Evolutionary conservation across 2,329 filamentous ascomycete genomes (phyloP), one percentile per base, ranked within the genome.

Genomic region (Clonostachys byssicola): DNA sequence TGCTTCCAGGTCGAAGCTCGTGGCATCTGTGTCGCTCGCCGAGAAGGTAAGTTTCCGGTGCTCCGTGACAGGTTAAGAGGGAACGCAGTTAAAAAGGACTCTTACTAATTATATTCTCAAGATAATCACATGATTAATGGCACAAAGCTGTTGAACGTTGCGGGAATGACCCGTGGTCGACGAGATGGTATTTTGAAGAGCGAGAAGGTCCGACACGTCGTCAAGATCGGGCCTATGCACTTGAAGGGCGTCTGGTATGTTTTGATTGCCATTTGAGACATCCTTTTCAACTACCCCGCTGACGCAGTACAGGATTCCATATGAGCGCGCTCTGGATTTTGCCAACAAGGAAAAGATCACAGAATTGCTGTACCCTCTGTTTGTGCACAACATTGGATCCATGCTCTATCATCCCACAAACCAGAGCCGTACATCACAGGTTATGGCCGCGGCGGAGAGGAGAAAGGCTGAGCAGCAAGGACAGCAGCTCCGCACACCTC

Each of bases 311-410:
- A 96, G 92, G 92, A 99, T 99, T 60, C 94, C 94, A 3, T 97
- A 95, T 59, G 94, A 97, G 58, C 86, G 94, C 55, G 94, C 94
- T n/a, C 74, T 99, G 46, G 94, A 97, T 60, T 97, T 99, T 64
- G 94, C 94, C 54, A 99, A 99, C 74, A 97, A 96, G 78, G 94
- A 99, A 70, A 97, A 97, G 73, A 99, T 97, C 54, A 97, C 94
- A 0, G 92, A 97, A 69, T 74, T 92, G 43, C 73, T 97, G 47
- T 99, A 97, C 66, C 94, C 94, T 45, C 76, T 99, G 43, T 99
- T 99, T 65, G 94, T 97, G 38, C 92, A 97, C 69, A 95, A 97
- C 69, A 97, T 97, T 63, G 90, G 90, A 50, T 88, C 90, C 49
- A 77, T 97, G 54, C 80, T 97, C 44, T 97, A 96, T 67, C 92